These are phyloP conservation scores for Volvariella surrecta DNA, from an alignment of 1,284 basidiomycete species.

Conservation along the genomic window DNA sequence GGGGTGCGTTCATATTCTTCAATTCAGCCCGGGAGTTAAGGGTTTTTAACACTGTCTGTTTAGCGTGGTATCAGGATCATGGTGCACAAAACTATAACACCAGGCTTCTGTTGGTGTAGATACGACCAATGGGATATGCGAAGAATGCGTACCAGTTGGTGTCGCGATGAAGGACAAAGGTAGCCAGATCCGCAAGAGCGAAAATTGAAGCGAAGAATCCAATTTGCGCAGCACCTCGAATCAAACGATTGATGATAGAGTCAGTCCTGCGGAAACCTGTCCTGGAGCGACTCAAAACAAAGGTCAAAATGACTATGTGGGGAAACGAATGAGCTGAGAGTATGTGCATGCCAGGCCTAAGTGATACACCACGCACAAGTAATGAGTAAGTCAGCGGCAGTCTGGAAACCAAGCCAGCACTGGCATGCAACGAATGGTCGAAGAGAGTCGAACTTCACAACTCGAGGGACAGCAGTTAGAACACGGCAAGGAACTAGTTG, in stretches of 20 bases:
- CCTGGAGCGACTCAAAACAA: constrained; percentile 26
- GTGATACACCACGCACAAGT: constrained; percentile 20
- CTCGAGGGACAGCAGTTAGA: constrained; percentile 11
- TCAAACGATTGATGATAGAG: constrained; percentile 33
- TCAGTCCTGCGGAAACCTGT: constrained; percentile 39
- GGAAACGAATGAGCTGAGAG: background rate
- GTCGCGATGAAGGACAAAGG: constrained; percentile 26
- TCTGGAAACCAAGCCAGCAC: constrained; percentile 35
- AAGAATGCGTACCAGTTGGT: constrained; percentile 36
- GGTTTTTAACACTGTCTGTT: constrained; percentile 31
- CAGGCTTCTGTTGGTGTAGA: constrained; percentile 32
- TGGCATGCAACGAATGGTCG: constrained; percentile 22
- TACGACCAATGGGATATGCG: constrained; percentile 33
- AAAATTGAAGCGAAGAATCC: constrained; percentile 36
- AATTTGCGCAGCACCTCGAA: constrained; percentile 39
- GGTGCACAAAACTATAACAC: background rate
- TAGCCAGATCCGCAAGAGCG: constrained; percentile 31
- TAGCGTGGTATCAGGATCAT: background rate
- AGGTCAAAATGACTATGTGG: constrained; percentile 21
- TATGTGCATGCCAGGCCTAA: background rate
- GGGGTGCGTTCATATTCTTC: constrained; percentile 18
- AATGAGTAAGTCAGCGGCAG: constrained; percentile 28
- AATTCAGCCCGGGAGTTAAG: constrained; percentile 26
- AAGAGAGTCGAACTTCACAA: constrained; percentile 17
- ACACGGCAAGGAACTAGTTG: background rate